Base-by-base conservation (phyloP, 2,329 filamentous ascomycete genomes). In the Gremmenia infestans region DNA sequence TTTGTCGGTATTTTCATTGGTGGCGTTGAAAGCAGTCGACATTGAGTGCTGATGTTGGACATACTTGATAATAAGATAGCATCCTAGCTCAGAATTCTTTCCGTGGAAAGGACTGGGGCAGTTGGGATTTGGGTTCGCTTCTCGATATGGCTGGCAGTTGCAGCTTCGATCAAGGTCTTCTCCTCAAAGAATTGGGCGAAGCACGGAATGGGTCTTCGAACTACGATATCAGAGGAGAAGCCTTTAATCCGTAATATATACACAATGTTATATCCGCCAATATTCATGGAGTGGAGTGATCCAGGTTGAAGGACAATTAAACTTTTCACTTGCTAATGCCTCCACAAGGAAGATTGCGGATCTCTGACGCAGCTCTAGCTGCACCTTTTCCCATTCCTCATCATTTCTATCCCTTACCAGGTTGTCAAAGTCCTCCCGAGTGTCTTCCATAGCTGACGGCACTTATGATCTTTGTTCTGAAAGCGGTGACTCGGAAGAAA, bases 41-140 rank as follows among this genome's bases (percentile, higher is more conserved):
- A 72, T n/a, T 14, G 47, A 47, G 68, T 64, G 69, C 72, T 71
- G 39, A 73, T 65, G 50, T 39, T 57, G 48, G 12, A 57, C 19
- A 28, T 51, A 48, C 43, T 52, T 37, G 11, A 55, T 37, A 6
- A 55, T 60, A 5, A 56, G 51, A 23, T 55, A 61, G 36, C 50
- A 52, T 23, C 55, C 52, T 22, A 60, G n/a, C 7, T 51, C 49
- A 48, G 58, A 47, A 35, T 51, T 25, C 19, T 28, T 28, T 25
- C 55, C 43, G 50, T 60, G 35, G 32, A 32, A 58, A 60, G 45
- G 36, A 54, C 47, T 39, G 42, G 6, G 14, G 55, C 52, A 53
- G 54, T 48, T 45, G 56, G 56, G 46, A 61, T 50, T 9, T 40
- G 36, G 43, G 59, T 59, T 3, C 52, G 22, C 43, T 56, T 32